Conservation (phyloP, 768 basidiomycete species). For the Lentinus tigrinus region DNA sequence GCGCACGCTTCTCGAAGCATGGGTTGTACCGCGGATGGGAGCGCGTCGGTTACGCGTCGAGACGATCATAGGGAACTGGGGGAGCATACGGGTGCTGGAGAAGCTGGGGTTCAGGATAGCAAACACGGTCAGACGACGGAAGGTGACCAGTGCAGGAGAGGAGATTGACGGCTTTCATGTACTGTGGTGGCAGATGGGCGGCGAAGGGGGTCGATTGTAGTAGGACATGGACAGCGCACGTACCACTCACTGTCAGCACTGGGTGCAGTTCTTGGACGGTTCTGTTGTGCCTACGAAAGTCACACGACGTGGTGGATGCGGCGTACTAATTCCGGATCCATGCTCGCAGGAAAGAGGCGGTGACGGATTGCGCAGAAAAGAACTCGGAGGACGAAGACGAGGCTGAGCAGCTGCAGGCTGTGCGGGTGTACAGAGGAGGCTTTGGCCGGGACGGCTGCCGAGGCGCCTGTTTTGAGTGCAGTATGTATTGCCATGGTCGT, state of each 20-base stretch:
- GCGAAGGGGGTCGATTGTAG: neutral
- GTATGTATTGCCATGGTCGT: neutral
- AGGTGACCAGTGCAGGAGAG: slow-evolving; percentile 16
- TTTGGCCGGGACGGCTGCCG: neutral
- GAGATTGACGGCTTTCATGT: slow-evolving; percentile 15
- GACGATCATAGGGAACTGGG: slow-evolving; percentile 53
- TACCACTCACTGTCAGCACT: too few species aligned
- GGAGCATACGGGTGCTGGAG: slow-evolving; percentile 62
- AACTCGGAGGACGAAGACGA: too few species aligned
- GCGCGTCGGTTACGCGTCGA: slow-evolving; percentile 43
- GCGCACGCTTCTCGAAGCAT: slow-evolving; percentile 48
- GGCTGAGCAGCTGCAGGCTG: too few species aligned
- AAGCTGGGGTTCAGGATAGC: slow-evolving; percentile 57
- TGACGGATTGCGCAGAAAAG: too few species aligned
- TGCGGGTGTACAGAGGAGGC: neutral
- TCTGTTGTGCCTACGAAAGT: neutral
- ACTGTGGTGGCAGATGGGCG: slow-evolving; percentile 13
- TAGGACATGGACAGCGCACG: too few species aligned
- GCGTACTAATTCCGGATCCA: too few species aligned
- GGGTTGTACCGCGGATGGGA: slow-evolving; percentile 68
- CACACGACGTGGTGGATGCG: too few species aligned
- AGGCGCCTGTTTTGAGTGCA: neutral
- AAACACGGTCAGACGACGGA: slow-evolving; percentile 38
- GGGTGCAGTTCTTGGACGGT: too few species aligned
- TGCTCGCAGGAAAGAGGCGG: too few species aligned